Evolutionary conservation across 345 rosid species (phyloP).

Genomic region (Atalantia buxifolia): DNA sequence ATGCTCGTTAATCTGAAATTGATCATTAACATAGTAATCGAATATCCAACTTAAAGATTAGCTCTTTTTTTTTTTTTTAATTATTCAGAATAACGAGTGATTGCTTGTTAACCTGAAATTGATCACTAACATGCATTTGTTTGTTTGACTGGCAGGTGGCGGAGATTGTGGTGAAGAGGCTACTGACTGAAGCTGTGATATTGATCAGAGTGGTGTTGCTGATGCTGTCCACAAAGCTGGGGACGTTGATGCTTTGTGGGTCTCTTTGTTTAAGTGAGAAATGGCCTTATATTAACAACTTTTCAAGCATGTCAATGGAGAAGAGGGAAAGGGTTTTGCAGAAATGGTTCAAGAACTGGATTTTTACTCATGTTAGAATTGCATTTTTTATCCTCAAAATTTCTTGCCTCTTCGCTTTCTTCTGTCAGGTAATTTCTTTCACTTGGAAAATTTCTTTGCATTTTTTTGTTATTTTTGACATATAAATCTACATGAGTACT

Average conservation of each 20-base stretch:
- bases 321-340: conserved; percentile 64
- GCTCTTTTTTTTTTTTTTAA: neutral
- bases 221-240: conserved; percentile 60
- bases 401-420: conserved; percentile 40
- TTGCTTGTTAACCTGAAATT: neutral
- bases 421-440: conserved; percentile 47
- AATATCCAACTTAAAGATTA: neutral
- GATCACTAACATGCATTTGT: neutral
- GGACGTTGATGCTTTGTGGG: conserved; percentile 70
- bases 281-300: conserved; percentile 54
- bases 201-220: conserved; percentile 39
- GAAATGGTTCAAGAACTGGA: conserved; percentile 37
- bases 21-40: conserved; percentile 13
- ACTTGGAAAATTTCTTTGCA: neutral
- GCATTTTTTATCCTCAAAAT: conserved; percentile 46
- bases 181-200: conserved; percentile 23
- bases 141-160: conserved; percentile 32
- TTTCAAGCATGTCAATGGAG: conserved; percentile 41
- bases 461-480: neutral
- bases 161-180: conserved; percentile 32
- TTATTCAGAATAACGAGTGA: no score
- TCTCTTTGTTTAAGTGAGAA: conserved; percentile 35
- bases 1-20: neutral
- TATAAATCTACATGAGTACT: neutral
- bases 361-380: conserved; percentile 48